These are phyloP conservation scores for Perkinsus marinus DNA, from an alignment of 169 alveolate species.

Conservation along the genomic window DNA sequence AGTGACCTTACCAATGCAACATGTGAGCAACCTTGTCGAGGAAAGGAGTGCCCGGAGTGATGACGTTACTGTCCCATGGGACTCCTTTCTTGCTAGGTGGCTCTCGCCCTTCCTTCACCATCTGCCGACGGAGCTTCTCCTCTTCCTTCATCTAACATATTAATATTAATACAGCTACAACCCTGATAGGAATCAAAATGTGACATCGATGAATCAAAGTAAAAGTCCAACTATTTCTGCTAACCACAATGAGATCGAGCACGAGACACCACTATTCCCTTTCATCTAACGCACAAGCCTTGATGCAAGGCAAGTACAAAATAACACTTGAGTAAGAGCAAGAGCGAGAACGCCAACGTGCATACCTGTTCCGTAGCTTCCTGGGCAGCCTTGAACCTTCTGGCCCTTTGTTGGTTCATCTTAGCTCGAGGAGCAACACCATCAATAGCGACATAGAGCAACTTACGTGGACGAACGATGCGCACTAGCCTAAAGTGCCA, in stretches of 20 bases:
- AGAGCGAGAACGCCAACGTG: no score
- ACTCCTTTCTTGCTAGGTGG: neutral
- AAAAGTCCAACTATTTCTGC: no score
- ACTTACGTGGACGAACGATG: constrained; percentile 80
- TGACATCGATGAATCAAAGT: no score
- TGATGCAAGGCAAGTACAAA: no score
- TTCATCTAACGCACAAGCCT: no score
- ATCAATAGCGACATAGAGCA: constrained; percentile 91
- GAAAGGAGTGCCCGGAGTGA: constrained; percentile 98
- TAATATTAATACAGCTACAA: neutral
- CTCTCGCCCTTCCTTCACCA: neutral
- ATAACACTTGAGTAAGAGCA: no score
- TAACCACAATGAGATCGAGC: no score
- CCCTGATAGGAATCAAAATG: no score
- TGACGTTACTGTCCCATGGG: constrained; percentile 91
- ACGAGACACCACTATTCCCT: no score
- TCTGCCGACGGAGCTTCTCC: neutral
- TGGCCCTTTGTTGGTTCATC: constrained; percentile 95
- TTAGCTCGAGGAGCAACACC: constrained; percentile 99
- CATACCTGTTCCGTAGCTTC: constrained; percentile 4
- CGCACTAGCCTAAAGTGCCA: constrained; percentile 44
- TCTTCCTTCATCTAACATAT: neutral
- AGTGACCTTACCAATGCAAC: neutral
- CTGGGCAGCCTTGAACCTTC: constrained; percentile 76
- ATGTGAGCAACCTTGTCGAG: constrained; percentile 71